Base-by-base conservation (phyloP, 768 basidiomycete genomes). In the Leucocoprinus leucothites region DNA sequence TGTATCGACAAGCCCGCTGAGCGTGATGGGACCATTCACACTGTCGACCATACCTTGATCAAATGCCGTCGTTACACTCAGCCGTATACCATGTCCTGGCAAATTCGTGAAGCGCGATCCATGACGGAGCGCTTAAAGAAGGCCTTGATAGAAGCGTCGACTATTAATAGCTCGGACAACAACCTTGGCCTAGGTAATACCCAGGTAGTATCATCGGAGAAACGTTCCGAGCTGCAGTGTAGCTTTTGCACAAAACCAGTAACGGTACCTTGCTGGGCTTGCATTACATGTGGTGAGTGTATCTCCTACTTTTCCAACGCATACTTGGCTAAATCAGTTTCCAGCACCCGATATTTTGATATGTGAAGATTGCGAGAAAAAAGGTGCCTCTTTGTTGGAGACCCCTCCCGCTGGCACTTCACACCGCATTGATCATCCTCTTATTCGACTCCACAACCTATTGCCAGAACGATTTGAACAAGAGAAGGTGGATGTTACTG, bases 201-300 rank as follows among this genome's bases (percentile, higher is more conserved):
- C 9, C 48, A 28, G 3, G 14, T n/a, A 21, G 18, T n/a, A 26
- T 21, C 51, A 9, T 24, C 26, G 8, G 42, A 28, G 13, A n/a
- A 48, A 6, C 28, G 50, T 4, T 28, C 45, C n/a, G 34, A 22
- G 24, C 40, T 44, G 19, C 11, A 51, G 11, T 60, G 59, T 44
- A 52, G 48, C 34, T 38, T 21, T 22, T 57, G 59, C 28, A 25
- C 47, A n/a, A 34, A 44, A 25, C 47, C 43, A 13, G 35, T 60
- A 9, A 46, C 25, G 16, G 22, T 52, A n/a, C 43, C n/a, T 46
- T 53, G 57, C 16, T 57, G 51, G 46, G 22, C 53, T 9, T 60
- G 59, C 24, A 54, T 57, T 3, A 46, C 51, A n/a, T 60, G 59
- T 34, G 21, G 56, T 49, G 22, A 48, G 56, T 35, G 11, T 48